Base-by-base conservation (phyloP, 2,329 filamentous ascomycete species). In the Cladophialophora yegresii region DNA sequence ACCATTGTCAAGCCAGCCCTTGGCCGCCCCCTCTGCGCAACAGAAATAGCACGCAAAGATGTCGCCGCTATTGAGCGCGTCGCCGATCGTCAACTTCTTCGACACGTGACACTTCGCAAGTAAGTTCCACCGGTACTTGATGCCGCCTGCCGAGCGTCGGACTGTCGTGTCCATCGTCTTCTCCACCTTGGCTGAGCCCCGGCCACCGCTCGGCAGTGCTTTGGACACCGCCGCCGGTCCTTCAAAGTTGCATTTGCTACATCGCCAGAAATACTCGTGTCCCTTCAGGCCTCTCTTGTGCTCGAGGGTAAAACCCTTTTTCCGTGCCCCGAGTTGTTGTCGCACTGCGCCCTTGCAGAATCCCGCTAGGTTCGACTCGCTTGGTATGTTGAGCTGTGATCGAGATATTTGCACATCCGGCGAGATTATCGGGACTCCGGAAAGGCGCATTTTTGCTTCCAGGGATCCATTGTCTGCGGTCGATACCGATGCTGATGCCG, bases 11-110 rank as follows among this genome's bases (percentile, higher is more conserved):
- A 65, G 32, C 64, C 64, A 67, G 12, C 63, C 64, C 63, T 62
- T 73, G 1, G 73, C 73, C 32, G 72, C 71, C 26, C 72, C 73
- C 66, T 75, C 71, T 12, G 77, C 76, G 59, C 77, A 78, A 68
- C 80, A 82, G 68, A 81, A 81, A 32, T 81, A 75, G 67, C 80
- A 82, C 28, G 76, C 79, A 69, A 76, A 81, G 2, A 69, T 71
- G 13, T 62, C 63, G 54, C 55, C 55, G 43, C 54, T 64, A 49
- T 67, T 66, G 26, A 57, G 51, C 33, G 63, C 58, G 67, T 71
- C 54, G 67, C 71, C 58, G 23, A 61, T 58, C 1, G 71, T 70
- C 26, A 73, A 72, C 56, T 74, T 75, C 64, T 74, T 71, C 4
- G 74, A 63, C 4, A 80, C 73, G 69, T 82, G 80, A 13, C 72